Evolutionary conservation across 129 eudicot genomes (phyloP), one percentile per base, ranked within the genome.

Genomic region (Daucus carota): DNA sequence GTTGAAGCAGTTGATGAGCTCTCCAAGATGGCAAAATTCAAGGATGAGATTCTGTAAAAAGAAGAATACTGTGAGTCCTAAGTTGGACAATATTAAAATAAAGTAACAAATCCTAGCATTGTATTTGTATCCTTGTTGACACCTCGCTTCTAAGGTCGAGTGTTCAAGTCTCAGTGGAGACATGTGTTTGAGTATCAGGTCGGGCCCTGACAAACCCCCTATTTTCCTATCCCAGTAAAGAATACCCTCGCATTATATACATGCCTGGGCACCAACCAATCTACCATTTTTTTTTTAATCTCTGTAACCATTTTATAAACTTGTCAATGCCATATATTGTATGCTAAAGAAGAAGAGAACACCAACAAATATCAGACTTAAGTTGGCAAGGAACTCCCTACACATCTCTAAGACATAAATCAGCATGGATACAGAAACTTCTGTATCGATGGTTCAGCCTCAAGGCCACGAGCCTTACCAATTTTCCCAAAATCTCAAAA

Each of bases 1-100:
- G 96, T 90, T 84, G 93, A 88, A 69, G 93, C 93, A 44, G 96
- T 88, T 6, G 87, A 86, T 43, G 81, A 81, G 62, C 92, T 91
- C 47, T 80, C 92, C 40, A 81, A 62, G 75, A 77, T 87, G 92
- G 94, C 89, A 50, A 85, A 83, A 76, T 88, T 87, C 83, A 75
- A 83, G 76, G 82, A 74, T 26, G 88, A 85, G 69, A 62, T 50
- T 72, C 38, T 77, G 18, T 89, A 50, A 78, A 38, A 14, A 33
- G 76, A 67, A 66, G 66, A 38, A 54, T n/a, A 47, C 34, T 42
- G 65, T 20, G 70, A 36, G 47, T 77, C 17, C 54, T 33, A 20
- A 34, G 31, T 48, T 57, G 8, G 20, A 43, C 57, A 43, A 18
- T 24, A 73, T 12, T 31, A 80, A 42, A 78, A 76, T 76, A 78